Evolutionary conservation across 805 yeast genomes (phyloP), one percentile per base, ranked within the genome.

Genomic region (Cyberlindnera misumaiensis): DNA sequence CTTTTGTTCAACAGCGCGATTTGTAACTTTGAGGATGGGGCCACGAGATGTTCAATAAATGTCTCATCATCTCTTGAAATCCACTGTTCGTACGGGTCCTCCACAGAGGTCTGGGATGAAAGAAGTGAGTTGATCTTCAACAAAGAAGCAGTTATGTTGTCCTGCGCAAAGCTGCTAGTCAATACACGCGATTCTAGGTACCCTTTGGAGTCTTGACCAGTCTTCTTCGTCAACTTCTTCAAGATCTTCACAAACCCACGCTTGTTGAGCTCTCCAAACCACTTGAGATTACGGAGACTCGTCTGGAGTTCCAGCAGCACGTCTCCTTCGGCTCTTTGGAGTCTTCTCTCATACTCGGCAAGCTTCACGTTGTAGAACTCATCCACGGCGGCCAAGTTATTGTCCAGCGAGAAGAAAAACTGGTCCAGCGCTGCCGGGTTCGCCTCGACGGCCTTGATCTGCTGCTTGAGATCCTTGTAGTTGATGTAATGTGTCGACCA

Each of bases 201-300:
- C n/a, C 68, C 58, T 18, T 65, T 63, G 50, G 79, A 83, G 35
- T 73, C 72, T 0, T 83, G 74, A 6, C 83, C 83, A 20, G 74
- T 66, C 58, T 87, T 87, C 65, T 90, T 90, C 60, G 90, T 97
- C 50, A 89, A 68, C 54, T 89, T 89, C 64, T 89, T 89, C 54
- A 90, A 67, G 46, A 90, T 90, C 64, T 89, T 89, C 38, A 79
- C 73, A 50, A 88, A 84, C 0, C 96, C 97, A 44, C 94, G 77
- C 55, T 83, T 85, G 65, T 89, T 89, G 51, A 89, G 74, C 55
- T 90, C 97, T 17, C 94, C 94, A 58, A 75, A 89, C 96, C 97
- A 90, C 58, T 85, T 88, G 55, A 89, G 67, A 59, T 88, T 88
- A 41, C 96, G 70, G 44, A 83, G 75, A 42, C 77, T 77, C 13